These are phyloP conservation scores for Prosopis cineraria DNA, from an alignment of 306 rosid species.

Conservation along the genomic window DNA sequence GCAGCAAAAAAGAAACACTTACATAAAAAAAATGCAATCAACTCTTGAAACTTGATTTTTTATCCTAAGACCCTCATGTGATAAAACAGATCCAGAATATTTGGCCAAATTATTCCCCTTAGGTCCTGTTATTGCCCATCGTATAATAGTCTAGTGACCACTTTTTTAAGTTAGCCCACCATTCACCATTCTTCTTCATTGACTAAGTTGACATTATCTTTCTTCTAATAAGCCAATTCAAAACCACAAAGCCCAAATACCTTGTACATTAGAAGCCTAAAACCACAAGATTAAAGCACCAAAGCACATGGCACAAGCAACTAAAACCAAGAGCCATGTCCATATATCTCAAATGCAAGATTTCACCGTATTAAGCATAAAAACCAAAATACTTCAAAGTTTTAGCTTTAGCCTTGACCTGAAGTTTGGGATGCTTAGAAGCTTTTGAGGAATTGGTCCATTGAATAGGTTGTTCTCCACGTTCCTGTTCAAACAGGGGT, in stretches of 20 bases:
- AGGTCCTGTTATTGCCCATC: constrained; percentile 8
- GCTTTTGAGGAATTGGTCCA: constrained; percentile 90
- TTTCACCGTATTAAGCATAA: constrained; percentile 24
- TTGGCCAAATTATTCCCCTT: background rate
- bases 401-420: constrained; percentile 55
- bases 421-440: constrained; percentile 74
- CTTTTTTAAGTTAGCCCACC: constrained; percentile 14
- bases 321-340: constrained; percentile 18
- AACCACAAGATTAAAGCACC: constrained; percentile 24
- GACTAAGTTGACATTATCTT: background rate
- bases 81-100: constrained; percentile 9
- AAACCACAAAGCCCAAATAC: constrained; percentile 22
- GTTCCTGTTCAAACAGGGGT: constrained; percentile 69
- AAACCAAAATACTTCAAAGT: constrained; percentile 16
- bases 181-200: constrained; percentile 16
- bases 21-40: constrained; percentile 12
- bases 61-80: constrained; percentile 1
- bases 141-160: constrained; percentile 13
- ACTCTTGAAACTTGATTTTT: constrained; percentile 8
- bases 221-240: constrained; percentile 20
- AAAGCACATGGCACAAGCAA: constrained; percentile 10
- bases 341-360: constrained; percentile 30
- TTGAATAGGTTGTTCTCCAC: constrained; percentile 75
- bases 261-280: background rate
- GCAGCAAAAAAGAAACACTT: constrained; percentile 13